Evolutionary conservation across 1,139 yeast genomes (phyloP).

Genomic region (Hansenula sp.): DNA sequence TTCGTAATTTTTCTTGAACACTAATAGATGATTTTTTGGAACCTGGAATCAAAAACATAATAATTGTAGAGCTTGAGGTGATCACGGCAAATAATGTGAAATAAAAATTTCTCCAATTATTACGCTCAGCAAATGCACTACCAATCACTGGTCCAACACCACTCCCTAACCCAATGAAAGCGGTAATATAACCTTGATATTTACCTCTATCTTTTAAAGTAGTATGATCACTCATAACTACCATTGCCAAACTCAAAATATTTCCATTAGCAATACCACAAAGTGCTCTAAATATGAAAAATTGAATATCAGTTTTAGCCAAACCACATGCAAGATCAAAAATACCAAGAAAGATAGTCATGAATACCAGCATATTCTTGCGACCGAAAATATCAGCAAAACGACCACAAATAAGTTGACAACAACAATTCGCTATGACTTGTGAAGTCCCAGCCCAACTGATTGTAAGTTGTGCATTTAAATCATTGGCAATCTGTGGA

Average conservation of each 20-base stretch:
- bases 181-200: conserved; percentile 41
- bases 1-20: conserved; percentile 29
- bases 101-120: conserved; percentile 30
- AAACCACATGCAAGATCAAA: conserved; percentile 29
- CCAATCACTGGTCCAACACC: conserved; percentile 55
- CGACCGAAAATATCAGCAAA: conserved; percentile 38
- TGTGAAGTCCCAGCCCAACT: conserved; percentile 45
- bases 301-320: conserved; percentile 27
- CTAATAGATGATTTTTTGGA: conserved; percentile 2
- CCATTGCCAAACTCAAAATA: conserved; percentile 31
- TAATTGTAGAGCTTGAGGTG: conserved; percentile 19
- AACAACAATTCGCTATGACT: conserved; percentile 36
- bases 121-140: conserved; percentile 37
- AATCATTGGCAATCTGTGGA: conserved; percentile 33
- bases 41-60: conserved; percentile 3
- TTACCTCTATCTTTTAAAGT: conserved; percentile 33
- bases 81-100: conserved; percentile 41
- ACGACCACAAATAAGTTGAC: conserved; percentile 36
- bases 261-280: conserved; percentile 40
- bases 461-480: conserved; percentile 31
- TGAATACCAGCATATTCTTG: conserved; percentile 30
- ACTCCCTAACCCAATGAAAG: conserved; percentile 47
- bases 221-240: conserved; percentile 35
- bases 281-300: conserved; percentile 33
- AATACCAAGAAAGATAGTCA: conserved; percentile 31